Percentiles rank a stretch among this genome's conserved stretches.
These are phyloP conservation scores for Schwanniomyces pseudopolymorphus DNA, from an alignment of 805 yeast genomes.

Conservation along the genomic window DNA sequence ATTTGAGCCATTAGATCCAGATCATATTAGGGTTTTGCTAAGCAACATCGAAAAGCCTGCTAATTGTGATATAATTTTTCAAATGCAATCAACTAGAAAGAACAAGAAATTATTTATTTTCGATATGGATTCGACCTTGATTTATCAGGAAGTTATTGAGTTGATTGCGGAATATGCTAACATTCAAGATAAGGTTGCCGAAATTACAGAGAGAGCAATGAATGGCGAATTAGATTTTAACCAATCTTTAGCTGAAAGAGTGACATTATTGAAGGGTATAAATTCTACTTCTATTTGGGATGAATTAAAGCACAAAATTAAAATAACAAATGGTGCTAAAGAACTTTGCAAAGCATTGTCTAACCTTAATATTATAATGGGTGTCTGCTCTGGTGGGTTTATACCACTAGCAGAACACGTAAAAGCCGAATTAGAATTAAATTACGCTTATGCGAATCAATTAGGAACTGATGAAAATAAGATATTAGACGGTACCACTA, in stretches of 20 bases:
- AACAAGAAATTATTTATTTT: conserved; percentile 70
- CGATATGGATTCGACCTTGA: conserved; percentile 97
- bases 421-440: conserved; percentile 64
- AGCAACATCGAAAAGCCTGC: neutral
- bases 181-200: conserved; percentile 84
- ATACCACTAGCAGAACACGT: conserved; percentile 81
- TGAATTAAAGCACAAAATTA: conserved; percentile 65
- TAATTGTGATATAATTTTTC: conserved; percentile 33
- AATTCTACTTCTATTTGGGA: conserved; percentile 73
- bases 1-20: conserved; percentile 10
- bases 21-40: conserved; percentile 3
- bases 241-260: conserved; percentile 76
- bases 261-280: conserved; percentile 77
- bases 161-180: conserved; percentile 91
- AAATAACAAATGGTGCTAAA: conserved; percentile 81
- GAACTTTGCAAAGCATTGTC: conserved; percentile 67
- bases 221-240: conserved; percentile 93
- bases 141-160: conserved; percentile 95
- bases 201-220: conserved; percentile 92
- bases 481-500: conserved; percentile 69
- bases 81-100: conserved; percentile 20
- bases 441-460: conserved; percentile 86
- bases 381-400: conserved; percentile 94
- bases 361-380: conserved; percentile 63
- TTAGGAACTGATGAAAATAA: conserved; percentile 47